Conservation (phyloP, 2,329 filamentous ascomycete genomes). For the Pyrenochaeta sp. region DNA sequence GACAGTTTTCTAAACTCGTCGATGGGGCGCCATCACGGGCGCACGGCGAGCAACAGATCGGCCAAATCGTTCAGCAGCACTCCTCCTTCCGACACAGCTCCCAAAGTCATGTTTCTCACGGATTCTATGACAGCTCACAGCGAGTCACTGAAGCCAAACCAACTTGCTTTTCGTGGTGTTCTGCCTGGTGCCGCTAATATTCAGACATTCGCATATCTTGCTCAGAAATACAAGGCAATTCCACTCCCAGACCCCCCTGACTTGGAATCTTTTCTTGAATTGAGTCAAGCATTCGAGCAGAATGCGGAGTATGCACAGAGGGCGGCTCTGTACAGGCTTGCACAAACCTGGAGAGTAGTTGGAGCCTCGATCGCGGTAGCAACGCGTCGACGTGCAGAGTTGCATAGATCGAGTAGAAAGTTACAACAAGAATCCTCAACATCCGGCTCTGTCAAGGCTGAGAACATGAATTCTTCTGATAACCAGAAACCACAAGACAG, state of each 20-base stretch:
- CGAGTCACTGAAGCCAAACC: slow-evolving; percentile 52
- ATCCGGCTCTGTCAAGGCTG: slow-evolving; percentile 12
- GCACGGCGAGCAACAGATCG: slow-evolving; percentile 55
- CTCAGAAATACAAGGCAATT: slow-evolving; percentile 54
- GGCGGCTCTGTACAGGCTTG: slow-evolving; percentile 58
- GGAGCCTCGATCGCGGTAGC: slow-evolving; percentile 60
- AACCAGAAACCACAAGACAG: slow-evolving; percentile 31
- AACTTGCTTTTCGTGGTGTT: slow-evolving; percentile 57
- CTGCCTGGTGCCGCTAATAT: slow-evolving; percentile 53
- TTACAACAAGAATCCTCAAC: slow-evolving; percentile 28
- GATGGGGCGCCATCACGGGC: slow-evolving; percentile 56
- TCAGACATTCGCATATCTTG: slow-evolving; percentile 51
- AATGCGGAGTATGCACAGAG: slow-evolving; percentile 63
- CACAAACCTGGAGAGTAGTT: slow-evolving; percentile 67
- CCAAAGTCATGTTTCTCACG: slow-evolving; percentile 60
- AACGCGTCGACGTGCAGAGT: slow-evolving; percentile 49
- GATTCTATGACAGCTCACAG: slow-evolving; percentile 56
- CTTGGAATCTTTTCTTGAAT: slow-evolving; percentile 43
- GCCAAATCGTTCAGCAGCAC: slow-evolving; percentile 63
- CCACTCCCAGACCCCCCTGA: slow-evolving; percentile 48
- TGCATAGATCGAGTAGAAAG: slow-evolving; percentile 37
- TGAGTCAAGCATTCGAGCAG: slow-evolving; percentile 56
- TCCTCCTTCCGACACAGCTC: slow-evolving; percentile 57
- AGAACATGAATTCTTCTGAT: slow-evolving; percentile 18
- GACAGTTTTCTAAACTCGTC: slow-evolving; percentile 62